Evolutionary conservation across 2,329 filamentous ascomycete genomes (phyloP), one percentile per base, ranked within the genome.

Genomic region (Tympanopsis confertula): DNA sequence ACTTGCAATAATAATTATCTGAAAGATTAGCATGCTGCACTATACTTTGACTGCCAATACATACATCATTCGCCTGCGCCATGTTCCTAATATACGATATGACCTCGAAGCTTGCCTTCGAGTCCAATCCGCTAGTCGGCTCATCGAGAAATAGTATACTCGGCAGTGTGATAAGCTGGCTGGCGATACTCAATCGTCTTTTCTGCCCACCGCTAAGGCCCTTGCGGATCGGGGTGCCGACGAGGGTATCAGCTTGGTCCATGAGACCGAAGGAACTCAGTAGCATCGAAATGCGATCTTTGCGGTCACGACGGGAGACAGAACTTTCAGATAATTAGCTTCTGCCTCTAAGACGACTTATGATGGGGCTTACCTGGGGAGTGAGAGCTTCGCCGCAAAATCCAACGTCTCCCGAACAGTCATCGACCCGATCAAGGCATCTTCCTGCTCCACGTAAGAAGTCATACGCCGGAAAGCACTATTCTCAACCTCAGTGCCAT

Each of bases 191-290:
- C 5, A 89, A 69, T 37, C 86, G 70, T 28, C 84, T 71, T 64
- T 91, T 93, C 62, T 94, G 86, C 1, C 86, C 86, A 36, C 86
- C 86, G 44, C 80, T 86, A 41, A 94, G 77, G 13, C 86, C 86
- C 57, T 88, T 91, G 10, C 77, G 73, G 44, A 91, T 81, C 0
- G 85, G 82, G 1, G 86, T 93, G 26, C 86, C 86, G 44, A 93
- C 78, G 33, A 93, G 59, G 3, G 78, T 80, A 43, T 83, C 63
- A 2, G 77, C 69, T 51, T 88, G 84, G 2, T 68, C 65, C 19
- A 69, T 65, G 2, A 94, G 71, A 12, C 86, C 86, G 44, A 94
- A 89, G 0, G 82, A 71, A 4, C 68, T 65, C 10, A 93, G 62
- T 1, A 93, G 68, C 2, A 68, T 68, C 39, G 79, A 65, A 39